phyloP scores from a whole-genome alignment of 768 basidiomycete genomes.

The Podaxis rugospora region DNA sequence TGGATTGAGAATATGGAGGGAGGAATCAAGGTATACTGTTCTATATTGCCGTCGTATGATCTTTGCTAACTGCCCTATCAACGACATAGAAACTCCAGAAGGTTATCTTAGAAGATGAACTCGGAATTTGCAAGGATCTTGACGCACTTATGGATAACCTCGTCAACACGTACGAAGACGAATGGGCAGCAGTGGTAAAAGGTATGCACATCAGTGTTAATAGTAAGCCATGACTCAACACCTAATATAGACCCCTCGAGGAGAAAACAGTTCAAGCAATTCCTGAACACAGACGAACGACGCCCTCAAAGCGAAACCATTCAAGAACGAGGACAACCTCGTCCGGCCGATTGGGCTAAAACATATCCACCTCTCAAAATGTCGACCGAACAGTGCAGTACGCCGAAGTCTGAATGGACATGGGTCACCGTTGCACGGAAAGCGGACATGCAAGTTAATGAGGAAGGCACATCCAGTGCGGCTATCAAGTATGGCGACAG shows the following conservation, averaged over 20 bases:
- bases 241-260: constrained; percentile 34
- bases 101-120: constrained; percentile 64
- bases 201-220: constrained; percentile 17
- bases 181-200: constrained; percentile 64
- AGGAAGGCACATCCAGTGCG: constrained; percentile 41
- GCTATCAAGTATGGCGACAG: constrained; percentile 61
- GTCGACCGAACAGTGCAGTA: constrained; percentile 28
- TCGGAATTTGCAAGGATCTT: constrained; percentile 67
- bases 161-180: constrained; percentile 61
- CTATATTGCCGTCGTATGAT: neutral
- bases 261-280: constrained; percentile 53
- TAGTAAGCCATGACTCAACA: neutral
- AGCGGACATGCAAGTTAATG: constrained; percentile 43
- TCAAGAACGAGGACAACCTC: constrained; percentile 54
- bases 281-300: constrained; percentile 57
- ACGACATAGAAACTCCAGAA: constrained; percentile 46
- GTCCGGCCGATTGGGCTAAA: constrained; percentile 70
- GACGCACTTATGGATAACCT: constrained; percentile 64
- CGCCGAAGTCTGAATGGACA: constrained; percentile 48
- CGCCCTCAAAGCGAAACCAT: constrained; percentile 44
- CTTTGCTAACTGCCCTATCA: neutral
- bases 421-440: constrained; percentile 49
- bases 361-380: constrained; percentile 45
- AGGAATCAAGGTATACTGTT: constrained; percentile 46
- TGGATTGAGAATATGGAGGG: constrained; percentile 73